Evolutionary conservation across 345 rosid species (phyloP).

Genomic region (Citrus glauca): DNA sequence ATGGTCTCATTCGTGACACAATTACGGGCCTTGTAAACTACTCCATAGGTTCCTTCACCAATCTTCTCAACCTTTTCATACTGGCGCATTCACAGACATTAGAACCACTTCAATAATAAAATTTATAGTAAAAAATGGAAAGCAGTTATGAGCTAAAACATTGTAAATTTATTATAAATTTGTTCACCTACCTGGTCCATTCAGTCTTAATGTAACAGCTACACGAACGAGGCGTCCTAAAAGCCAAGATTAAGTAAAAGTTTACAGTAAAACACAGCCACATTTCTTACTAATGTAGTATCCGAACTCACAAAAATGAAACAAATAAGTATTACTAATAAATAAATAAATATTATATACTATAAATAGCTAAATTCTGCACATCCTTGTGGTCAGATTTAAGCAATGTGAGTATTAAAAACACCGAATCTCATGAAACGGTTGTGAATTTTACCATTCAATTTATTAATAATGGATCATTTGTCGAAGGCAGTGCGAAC

Average conservation of each 20-base stretch:
- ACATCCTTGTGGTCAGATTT: not conserved
- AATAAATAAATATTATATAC: no score
- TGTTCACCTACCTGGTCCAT: constrained; percentile 56
- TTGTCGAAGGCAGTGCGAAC: not conserved
- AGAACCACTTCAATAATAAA: not conserved
- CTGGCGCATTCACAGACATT: constrained; percentile 32
- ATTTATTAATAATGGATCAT: not conserved
- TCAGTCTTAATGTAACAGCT: constrained; percentile 11
- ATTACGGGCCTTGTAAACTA: constrained; percentile 94
- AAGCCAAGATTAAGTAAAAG: not conserved
- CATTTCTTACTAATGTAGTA: not conserved
- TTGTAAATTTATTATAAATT: not conserved
- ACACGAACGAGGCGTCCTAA: constrained; percentile 3
- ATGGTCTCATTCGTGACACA: constrained; percentile 85
- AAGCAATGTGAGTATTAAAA: not conserved
- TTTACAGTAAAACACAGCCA: not conserved
- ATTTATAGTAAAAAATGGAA: not conserved
- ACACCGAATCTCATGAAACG: not conserved
- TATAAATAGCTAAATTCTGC: not conserved
- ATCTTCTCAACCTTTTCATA: constrained; percentile 99
- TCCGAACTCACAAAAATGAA: not conserved
- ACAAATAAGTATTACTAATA: not conserved
- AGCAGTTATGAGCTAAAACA: constrained; percentile 5
- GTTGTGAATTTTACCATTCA: not conserved
- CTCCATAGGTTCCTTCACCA: constrained; percentile 99